Conservation (phyloP, 2,329 filamentous ascomycete species). For the Trichophyton schoenleinii region DNA sequence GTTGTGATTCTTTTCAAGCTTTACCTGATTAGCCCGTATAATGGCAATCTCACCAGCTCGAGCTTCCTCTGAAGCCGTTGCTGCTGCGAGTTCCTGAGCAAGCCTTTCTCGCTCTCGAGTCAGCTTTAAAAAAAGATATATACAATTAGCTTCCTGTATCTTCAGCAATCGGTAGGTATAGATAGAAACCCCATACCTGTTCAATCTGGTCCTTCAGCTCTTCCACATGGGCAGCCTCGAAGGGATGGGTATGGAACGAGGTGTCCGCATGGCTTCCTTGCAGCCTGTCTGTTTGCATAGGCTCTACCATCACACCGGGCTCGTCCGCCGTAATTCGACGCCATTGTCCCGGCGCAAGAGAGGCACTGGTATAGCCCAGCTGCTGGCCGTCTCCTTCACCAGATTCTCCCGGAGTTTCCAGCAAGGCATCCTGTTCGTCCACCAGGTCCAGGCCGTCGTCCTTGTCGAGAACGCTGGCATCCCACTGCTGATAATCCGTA, state of each 20-base stretch:
- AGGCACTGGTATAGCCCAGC: neutral
- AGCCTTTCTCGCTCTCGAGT: conserved; percentile 30
- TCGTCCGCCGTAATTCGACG: neutral
- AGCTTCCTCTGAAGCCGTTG: conserved; percentile 32
- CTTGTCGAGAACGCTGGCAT: neutral
- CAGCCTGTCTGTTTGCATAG: neutral
- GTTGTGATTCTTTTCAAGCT: conserved; percentile 42
- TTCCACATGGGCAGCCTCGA: conserved; percentile 8
- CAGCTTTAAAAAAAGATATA: conserved; percentile 18
- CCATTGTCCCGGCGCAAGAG: conserved; percentile 1
- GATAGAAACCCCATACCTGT: conserved; percentile 6
- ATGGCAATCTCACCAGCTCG: conserved; percentile 52
- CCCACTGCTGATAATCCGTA: conserved; percentile 21
- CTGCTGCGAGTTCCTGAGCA: conserved; percentile 26
- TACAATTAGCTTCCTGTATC: neutral
- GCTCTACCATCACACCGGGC: neutral
- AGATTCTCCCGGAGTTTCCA: neutral
- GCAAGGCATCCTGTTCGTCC: conserved; percentile 1
- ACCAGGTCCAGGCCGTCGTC: neutral
- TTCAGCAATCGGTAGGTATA: neutral
- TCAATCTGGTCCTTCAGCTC: conserved; percentile 12
- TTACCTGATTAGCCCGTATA: conserved; percentile 45
- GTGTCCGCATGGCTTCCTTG: neutral
- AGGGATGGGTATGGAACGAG: neutral
- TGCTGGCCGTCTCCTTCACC: neutral